Base-by-base conservation (phyloP, 2,329 filamentous ascomycete genomes). In the Trichoderma gracile region DNA sequence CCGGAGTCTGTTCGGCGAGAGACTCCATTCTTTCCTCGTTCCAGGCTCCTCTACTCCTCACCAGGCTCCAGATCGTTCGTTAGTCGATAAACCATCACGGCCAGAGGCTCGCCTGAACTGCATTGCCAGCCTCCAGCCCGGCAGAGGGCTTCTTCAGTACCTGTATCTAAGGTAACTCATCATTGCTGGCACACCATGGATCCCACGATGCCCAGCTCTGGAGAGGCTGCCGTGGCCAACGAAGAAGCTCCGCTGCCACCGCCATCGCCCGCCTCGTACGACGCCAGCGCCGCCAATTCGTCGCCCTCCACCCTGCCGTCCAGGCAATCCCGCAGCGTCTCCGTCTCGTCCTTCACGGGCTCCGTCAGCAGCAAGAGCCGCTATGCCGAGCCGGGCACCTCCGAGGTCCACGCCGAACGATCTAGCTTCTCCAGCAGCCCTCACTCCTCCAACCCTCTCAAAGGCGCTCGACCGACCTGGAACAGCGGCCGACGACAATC, bases 401-500 rank as follows among this genome's bases (percentile, higher is more conserved):
- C 82, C 66, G 81, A 83, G 63, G 79, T 80, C 67, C 81, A 84
- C 73, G 81, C 84, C 67, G 85, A 86, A 65, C 81, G 82, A 71
- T 81, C 86, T 64, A 88, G 81, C 74, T 80, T 89, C 66, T 89
- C 85, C 68, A 88, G 90, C 62, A 66, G 69, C 64, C 86, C 87
- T 45, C 82, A 86, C 64, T 81, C 83, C 33, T 73, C 50, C 25
- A 73, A 75, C 67, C 75, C 81, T 14, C 70, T 81, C 63, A 80
- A 74, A 65, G 77, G 76, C 62, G 77, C 80, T 66, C 76, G 78
- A 67, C 74, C 78, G 57, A 75, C 78, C 47, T 75, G 76, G 69
- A n/a, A 33, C 67, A 79, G 68, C 71, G 74, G 76, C 72, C 73
- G 82, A 73, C 70, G 79, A 73, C 75, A 79, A 67, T 81, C 82